Conservation (phyloP, 345 rosid species). For the Lepidium sativum region DNA sequence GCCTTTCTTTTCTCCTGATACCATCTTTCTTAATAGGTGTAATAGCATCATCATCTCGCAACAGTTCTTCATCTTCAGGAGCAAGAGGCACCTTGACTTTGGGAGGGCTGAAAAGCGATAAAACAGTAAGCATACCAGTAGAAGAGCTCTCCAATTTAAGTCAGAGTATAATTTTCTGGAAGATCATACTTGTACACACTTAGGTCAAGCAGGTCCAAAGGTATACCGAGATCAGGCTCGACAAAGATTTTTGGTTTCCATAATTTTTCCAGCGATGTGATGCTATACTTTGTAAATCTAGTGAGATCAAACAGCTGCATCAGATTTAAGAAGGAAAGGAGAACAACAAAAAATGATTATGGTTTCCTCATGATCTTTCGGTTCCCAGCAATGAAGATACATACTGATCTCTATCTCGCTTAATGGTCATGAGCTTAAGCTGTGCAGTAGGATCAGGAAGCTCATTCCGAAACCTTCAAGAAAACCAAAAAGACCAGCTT, state of each 20-base stretch:
- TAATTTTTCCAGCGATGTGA: constrained; percentile 82
- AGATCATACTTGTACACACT: constrained; percentile 78
- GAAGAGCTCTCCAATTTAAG: neutral
- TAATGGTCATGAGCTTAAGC: constrained; percentile 73
- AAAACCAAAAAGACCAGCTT: neutral
- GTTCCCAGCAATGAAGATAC: constrained; percentile 5
- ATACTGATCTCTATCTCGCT: constrained; percentile 85
- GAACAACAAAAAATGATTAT: neutral
- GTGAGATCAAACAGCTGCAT: constrained; percentile 4
- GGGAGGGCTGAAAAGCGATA: constrained; percentile 50
- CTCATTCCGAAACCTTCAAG: constrained; percentile 82
- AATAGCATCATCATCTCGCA: constrained; percentile 73
- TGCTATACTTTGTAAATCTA: constrained; percentile 82
- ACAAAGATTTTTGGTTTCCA: constrained; percentile 86
- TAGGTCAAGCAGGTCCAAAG: constrained; percentile 93
- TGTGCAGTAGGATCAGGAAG: constrained; percentile 96
- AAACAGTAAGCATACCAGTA: constrained; percentile 16
- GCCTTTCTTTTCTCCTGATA: constrained; percentile 80
- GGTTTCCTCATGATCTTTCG: neutral
- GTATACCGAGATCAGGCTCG: constrained; percentile 98
- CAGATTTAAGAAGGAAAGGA: neutral
- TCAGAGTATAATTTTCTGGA: neutral
- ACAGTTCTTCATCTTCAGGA: constrained; percentile 84
- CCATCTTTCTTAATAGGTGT: constrained; percentile 85
- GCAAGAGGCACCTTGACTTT: constrained; percentile 54